These are phyloP conservation scores for Metschnikowia gelsemii DNA, from an alignment of 805 yeast genomes.

Conservation along the genomic window DNA sequence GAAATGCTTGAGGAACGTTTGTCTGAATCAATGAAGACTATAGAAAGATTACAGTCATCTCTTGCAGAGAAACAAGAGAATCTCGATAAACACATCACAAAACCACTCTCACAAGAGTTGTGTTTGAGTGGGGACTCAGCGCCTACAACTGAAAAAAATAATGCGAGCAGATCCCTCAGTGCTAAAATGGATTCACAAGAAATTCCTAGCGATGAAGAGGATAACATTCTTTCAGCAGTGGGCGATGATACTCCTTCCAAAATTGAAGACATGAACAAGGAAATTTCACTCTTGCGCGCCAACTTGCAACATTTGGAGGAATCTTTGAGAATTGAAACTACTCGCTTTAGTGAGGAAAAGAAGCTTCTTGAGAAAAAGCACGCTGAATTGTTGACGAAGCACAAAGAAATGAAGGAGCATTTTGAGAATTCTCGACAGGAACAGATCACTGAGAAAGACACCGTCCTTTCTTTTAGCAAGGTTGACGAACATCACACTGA, in stretches of 20 bases:
- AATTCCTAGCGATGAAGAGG: neutral
- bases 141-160: neutral
- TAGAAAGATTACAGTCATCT: conserved; percentile 5
- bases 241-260: neutral
- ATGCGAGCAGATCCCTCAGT: neutral
- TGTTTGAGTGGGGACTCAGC: neutral
- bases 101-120: neutral
- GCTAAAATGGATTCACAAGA: neutral
- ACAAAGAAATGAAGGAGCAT: conserved; percentile 1
- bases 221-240: neutral
- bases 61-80: conserved; percentile 1
- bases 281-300: neutral
- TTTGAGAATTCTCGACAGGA: too few relatives aligned
- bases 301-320: conserved; percentile 2
- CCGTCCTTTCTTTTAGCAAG: neutral
- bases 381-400: conserved; percentile 1
- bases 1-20: conserved; percentile 6
- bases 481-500: neutral
- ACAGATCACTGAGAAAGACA: neutral
- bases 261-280: neutral
- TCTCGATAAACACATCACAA: too few relatives aligned
- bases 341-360: conserved; percentile 1
- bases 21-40: conserved; percentile 1
- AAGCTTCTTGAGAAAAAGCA: conserved; percentile 2
- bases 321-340: neutral